Evolutionary conservation across 768 basidiomycete genomes (phyloP).

Genomic region (Rhizopogon vinicolor): DNA sequence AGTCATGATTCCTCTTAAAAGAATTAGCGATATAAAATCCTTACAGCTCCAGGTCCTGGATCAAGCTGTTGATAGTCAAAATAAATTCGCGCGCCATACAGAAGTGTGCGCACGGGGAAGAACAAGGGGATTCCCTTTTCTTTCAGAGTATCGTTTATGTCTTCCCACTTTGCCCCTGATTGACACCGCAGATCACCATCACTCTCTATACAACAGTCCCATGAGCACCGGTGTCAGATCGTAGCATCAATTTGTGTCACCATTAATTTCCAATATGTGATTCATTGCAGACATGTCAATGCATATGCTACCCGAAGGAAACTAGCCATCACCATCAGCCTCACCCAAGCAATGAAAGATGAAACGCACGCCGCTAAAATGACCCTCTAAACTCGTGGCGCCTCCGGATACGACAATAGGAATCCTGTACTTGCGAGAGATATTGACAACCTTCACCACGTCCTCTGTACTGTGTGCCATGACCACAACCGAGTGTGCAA

Average conservation of each 20-base stretch:
- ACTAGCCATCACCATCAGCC: slow-evolving; percentile 18
- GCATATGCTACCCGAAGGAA: slow-evolving; percentile 54
- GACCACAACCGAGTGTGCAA: slow-evolving; percentile 54
- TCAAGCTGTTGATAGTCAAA: slow-evolving; percentile 43
- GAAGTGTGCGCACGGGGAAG: slow-evolving; percentile 63
- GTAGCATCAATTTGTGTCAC: slow-evolving; percentile 16
- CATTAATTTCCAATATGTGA: slow-evolving; percentile 53
- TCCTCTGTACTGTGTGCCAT: slow-evolving; percentile 69
- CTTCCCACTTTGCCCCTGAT: slow-evolving; percentile 74
- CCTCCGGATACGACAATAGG: slow-evolving; percentile 83
- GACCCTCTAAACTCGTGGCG: slow-evolving; percentile 85
- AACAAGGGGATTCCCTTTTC: slow-evolving; percentile 73
- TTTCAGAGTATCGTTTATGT: slow-evolving; percentile 65
- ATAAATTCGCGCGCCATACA: background rate
- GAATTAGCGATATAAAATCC: slow-evolving; percentile 11
- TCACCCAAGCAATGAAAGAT: background rate
- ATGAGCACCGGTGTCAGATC: slow-evolving; percentile 1
- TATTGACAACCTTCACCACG: slow-evolving; percentile 74
- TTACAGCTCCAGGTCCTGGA: slow-evolving; percentile 66
- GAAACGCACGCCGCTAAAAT: slow-evolving; percentile 65
- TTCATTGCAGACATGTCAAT: slow-evolving; percentile 68
- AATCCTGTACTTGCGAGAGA: slow-evolving; percentile 67
- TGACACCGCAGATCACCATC: slow-evolving; percentile 78
- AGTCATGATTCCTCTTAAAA: background rate
- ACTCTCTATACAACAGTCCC: slow-evolving; percentile 37